phyloP scores from a whole-genome alignment of 2,329 filamentous ascomycete genomes.

The Chalaropsis thielavioides region DNA sequence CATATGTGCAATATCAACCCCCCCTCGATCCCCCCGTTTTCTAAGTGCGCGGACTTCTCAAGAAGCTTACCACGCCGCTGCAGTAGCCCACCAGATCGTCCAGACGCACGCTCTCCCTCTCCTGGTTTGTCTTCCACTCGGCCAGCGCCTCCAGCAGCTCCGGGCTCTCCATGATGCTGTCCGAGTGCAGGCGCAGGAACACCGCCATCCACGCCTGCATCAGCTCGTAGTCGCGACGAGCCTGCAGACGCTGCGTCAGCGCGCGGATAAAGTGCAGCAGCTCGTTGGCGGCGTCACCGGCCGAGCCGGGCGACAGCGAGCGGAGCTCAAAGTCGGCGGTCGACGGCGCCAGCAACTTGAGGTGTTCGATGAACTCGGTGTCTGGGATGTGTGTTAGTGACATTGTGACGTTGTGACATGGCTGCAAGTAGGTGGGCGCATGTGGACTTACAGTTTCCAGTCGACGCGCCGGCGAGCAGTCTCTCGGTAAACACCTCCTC shows the following conservation, averaged over 20 bases:
- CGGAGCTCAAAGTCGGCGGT: conserved; percentile 84
- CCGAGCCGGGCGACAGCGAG: conserved; percentile 43
- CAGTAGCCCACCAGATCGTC: conserved; percentile 74
- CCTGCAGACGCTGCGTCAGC: conserved; percentile 53
- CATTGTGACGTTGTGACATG: conserved; percentile 10
- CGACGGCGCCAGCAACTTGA: conserved; percentile 69
- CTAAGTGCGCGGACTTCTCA: conserved; percentile 48
- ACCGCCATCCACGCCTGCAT: conserved; percentile 97
- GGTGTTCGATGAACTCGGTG: conserved; percentile 55
- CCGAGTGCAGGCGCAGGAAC: conserved; percentile 66
- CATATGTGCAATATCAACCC: neutral
- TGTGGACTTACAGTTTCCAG: conserved; percentile 44
- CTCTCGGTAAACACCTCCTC: conserved; percentile 46
- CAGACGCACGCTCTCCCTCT: conserved; percentile 54
- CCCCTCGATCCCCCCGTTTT: neutral
- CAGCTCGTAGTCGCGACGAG: conserved; percentile 75
- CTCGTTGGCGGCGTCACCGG: conserved; percentile 45
- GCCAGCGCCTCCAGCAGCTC: conserved; percentile 43
- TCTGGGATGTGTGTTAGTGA: conserved; percentile 30
- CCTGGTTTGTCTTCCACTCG: conserved; percentile 60
- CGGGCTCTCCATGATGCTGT: conserved; percentile 37
- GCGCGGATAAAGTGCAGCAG: conserved; percentile 68
- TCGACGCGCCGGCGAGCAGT: conserved; percentile 38
- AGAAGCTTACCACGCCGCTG: conserved; percentile 68
- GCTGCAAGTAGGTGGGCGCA: neutral